Conservation (phyloP, 1,284 basidiomycete genomes). For the Sanghuangporus baumii region DNA sequence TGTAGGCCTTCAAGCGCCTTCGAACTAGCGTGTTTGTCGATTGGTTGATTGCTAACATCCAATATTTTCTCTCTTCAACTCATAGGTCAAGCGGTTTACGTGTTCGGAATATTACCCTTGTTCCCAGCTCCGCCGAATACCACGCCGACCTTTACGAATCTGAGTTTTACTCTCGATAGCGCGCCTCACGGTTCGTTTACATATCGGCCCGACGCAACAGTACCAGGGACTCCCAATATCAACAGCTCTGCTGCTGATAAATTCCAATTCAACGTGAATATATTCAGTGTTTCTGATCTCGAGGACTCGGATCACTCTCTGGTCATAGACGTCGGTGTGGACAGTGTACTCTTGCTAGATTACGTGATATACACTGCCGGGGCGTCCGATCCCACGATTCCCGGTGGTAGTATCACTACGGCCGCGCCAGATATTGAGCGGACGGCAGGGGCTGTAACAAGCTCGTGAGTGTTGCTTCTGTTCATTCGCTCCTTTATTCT, state of each 20-base stretch:
- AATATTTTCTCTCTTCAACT: slow-evolving; percentile 4
- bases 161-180: slow-evolving; percentile 29
- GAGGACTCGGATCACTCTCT: slow-evolving; percentile 37
- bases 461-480: slow-evolving; percentile 10
- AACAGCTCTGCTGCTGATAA: slow-evolving; percentile 22
- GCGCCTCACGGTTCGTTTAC: slow-evolving; percentile 26
- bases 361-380: slow-evolving; percentile 38
- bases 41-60: not conserved
- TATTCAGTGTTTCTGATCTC: slow-evolving; percentile 35
- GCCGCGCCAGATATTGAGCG: slow-evolving; percentile 10
- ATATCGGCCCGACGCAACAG: slow-evolving; percentile 21
- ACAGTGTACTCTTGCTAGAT: slow-evolving; percentile 46
- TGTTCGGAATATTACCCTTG: slow-evolving; percentile 29
- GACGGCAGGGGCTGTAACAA: not conserved
- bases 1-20: slow-evolving; percentile 6
- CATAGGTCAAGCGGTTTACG: slow-evolving; percentile 30
- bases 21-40: not conserved
- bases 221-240: slow-evolving; percentile 7
- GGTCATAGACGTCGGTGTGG: slow-evolving; percentile 36
- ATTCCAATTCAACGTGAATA: slow-evolving; percentile 26
- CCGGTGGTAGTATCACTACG: slow-evolving; percentile 18
- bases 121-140: slow-evolving; percentile 27
- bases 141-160: slow-evolving; percentile 30
- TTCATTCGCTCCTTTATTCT: slow-evolving; percentile 1
- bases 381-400: slow-evolving; percentile 15